Base-by-base conservation (phyloP, 148 eudicot species). In the Beta vulgaris region DNA sequence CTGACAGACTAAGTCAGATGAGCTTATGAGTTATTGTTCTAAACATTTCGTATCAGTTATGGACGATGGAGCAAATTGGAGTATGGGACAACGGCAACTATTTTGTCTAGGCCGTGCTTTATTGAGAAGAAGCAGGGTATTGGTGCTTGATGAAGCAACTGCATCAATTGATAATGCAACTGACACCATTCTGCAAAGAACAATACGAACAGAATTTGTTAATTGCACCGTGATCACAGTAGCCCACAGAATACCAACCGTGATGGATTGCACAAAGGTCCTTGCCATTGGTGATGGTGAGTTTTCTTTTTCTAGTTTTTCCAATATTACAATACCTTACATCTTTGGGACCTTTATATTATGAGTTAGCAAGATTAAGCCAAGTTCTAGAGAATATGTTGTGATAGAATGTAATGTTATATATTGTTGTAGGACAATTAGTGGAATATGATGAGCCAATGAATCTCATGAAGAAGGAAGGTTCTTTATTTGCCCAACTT, bases 41-140 rank as follows among this genome's bases (percentile, higher is more conserved):
- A 48, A 12, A 21, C 1, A 25, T 65, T 8, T 36, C 4, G n/a
- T 0, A 28, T 67, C 84, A 93, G 97, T 93, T 81, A 77, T 81
- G 68, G 98, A 93, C 71, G 98, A 93, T 68, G 98, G 98, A 81
- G 85, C 88, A 15, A 93, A 93, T 61, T 91, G 98, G 98, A 93
- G 98, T 87, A 88, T 93, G 98, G 98, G 98, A 62, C 98, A 93
- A 74, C 75, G 95, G 15, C 98, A 93, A 62, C 59, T 93, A 74
- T 93, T 93, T 42, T 93, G 97, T 73, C 79, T 90, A 77, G 98
- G 98, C 0, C 93, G 97, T 13, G 97, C 97, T 61, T 77, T 93
- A 65, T 61, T 91, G 75, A 90, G 98, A 69, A 81, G 90, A 76
- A 90, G 98, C 90, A 90, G 88, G 82, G 81, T 93, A 34, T 60